Evolutionary conservation across 1,284 basidiomycete species (phyloP).

Genomic region (Coniferiporia weirii): DNA sequence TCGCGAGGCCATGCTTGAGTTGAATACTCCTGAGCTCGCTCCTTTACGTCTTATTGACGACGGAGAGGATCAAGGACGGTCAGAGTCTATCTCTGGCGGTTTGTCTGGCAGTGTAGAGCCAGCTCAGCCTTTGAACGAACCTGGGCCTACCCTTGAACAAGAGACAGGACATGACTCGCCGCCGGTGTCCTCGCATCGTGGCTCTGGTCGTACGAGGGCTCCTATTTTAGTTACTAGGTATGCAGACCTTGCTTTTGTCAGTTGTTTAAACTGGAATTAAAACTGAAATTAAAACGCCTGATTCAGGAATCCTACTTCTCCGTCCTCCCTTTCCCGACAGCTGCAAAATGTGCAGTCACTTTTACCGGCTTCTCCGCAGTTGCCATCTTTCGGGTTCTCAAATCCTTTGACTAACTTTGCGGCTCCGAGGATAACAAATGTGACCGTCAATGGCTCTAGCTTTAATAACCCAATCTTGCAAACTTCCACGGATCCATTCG

Average conservation of each 20-base stretch:
- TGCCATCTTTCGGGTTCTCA: constrained; percentile 10
- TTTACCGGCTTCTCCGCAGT: constrained; percentile 16
- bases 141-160: not conserved
- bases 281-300: not conserved
- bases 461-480: constrained; percentile 11
- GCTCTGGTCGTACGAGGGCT: constrained; percentile 13
- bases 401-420: constrained; percentile 15
- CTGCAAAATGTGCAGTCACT: constrained; percentile 16
- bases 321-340: constrained; percentile 16
- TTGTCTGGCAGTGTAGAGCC: constrained; percentile 3
- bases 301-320: constrained; percentile 11
- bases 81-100: not conserved
- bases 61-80: not conserved
- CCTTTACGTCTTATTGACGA: not conserved
- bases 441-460: constrained; percentile 18
- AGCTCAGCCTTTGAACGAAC: not conserved
- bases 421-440: constrained; percentile 17
- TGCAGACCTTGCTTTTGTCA: not conserved
- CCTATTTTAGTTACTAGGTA: constrained; percentile 16
- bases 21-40: not conserved
- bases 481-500: constrained; percentile 9
- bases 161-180: constrained; percentile 3
- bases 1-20: not conserved
- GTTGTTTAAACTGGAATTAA: not conserved
- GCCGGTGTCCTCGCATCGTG: constrained; percentile 6